Conservation (phyloP, 164 flowering plant species). For the Piper betle region DNA sequence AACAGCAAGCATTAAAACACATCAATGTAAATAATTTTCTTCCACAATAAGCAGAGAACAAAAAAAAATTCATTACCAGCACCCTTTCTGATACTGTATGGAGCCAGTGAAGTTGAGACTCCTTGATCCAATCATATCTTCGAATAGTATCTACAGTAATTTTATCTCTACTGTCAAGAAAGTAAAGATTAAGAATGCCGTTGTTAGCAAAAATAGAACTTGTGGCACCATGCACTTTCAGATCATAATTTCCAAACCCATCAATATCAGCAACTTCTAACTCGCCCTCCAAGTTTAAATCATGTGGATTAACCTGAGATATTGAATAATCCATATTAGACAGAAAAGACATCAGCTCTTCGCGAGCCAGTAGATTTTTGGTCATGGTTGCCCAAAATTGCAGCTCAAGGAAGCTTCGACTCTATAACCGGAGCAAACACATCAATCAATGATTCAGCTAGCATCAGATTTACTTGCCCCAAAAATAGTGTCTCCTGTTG, state of each 20-base stretch:
- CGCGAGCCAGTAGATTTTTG: slow-evolving; percentile 93
- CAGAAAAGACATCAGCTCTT: slow-evolving; percentile 64
- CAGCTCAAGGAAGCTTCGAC: slow-evolving; percentile 84
- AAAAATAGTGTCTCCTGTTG: slow-evolving; percentile 78
- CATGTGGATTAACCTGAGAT: slow-evolving; percentile 48
- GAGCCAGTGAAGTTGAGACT: slow-evolving; percentile 83
- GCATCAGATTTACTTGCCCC: slow-evolving; percentile 75
- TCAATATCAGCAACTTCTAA: slow-evolving; percentile 27
- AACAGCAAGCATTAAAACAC: background rate
- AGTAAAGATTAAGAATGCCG: slow-evolving; percentile 62
- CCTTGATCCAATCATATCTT: slow-evolving; percentile 86
- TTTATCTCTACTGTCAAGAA: slow-evolving; percentile 87
- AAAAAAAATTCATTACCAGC: slow-evolving; percentile 24
- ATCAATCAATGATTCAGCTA: slow-evolving; percentile 61
- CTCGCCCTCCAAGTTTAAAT: slow-evolving; percentile 7
- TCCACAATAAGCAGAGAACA: background rate
- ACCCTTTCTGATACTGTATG: slow-evolving; percentile 22
- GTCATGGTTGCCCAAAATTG: slow-evolving; percentile 87
- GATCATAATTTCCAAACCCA: slow-evolving; percentile 83
- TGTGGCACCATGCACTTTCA: slow-evolving; percentile 49
- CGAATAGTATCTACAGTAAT: slow-evolving; percentile 39
- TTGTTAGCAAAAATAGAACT: slow-evolving; percentile 55
- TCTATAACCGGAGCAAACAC: slow-evolving; percentile 62
- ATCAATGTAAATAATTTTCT: background rate
- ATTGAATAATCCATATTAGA: slow-evolving; percentile 81